Evolutionary conservation across 1,284 basidiomycete genomes (phyloP).

Genomic region (Ceratobasidium sp.): DNA sequence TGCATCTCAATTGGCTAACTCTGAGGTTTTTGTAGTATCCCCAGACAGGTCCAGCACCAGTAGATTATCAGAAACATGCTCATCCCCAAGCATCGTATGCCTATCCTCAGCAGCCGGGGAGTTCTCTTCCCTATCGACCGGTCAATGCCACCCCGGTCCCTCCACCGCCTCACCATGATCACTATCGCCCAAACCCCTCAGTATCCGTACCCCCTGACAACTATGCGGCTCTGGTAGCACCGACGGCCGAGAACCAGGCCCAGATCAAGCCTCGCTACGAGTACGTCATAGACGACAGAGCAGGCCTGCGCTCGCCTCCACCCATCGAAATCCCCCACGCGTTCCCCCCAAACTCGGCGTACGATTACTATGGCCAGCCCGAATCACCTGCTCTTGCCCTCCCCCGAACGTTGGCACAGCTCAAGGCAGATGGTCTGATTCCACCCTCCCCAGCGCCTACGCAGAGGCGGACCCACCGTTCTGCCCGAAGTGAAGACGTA

Average conservation of each 20-base stretch:
- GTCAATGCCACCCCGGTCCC: constrained; percentile 12
- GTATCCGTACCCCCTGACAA: constrained; percentile 15
- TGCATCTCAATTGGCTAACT: constrained; percentile 35
- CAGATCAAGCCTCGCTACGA: constrained; percentile 25
- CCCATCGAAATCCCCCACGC: constrained; percentile 34
- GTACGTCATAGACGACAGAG: constrained; percentile 39
- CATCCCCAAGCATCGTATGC: constrained; percentile 14
- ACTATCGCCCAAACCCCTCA: constrained; percentile 14
- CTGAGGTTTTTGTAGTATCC: not conserved
- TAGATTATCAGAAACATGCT: constrained; percentile 26
- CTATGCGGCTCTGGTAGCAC: constrained; percentile 10
- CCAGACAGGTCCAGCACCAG: not conserved
- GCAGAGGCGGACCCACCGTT: constrained; percentile 21
- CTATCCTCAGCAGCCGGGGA: constrained; percentile 20
- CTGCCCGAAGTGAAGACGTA: constrained; percentile 31
- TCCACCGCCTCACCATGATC: not conserved
- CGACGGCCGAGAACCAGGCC: constrained; percentile 14
- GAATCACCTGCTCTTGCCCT: constrained; percentile 5
- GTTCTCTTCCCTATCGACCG: constrained; percentile 10
- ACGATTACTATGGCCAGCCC: constrained; percentile 2
- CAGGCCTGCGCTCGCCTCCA: constrained; percentile 31
- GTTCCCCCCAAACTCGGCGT: constrained; percentile 9
- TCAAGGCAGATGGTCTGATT: constrained; percentile 29
- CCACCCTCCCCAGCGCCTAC: constrained; percentile 5
- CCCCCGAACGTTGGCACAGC: constrained; percentile 11